phyloP scores from a whole-genome alignment of 768 basidiomycete species.

The Leucosporidium creatinivorum region DNA sequence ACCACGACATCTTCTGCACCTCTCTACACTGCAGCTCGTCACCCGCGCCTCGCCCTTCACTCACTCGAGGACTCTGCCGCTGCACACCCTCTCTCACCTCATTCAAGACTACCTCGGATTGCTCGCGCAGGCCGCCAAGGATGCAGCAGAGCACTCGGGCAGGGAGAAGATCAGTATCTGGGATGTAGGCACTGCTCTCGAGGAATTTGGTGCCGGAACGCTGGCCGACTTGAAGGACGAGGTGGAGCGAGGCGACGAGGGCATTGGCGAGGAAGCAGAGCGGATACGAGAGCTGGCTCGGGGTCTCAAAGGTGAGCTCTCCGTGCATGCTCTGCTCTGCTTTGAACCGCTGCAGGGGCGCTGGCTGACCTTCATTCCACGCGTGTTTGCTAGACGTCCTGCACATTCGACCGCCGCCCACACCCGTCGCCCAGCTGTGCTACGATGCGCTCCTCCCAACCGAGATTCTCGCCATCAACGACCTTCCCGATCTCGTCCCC shows the following conservation, averaged over 20 bases:
- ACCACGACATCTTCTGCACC: constrained; percentile 10
- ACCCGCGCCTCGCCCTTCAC: constrained; percentile 17
- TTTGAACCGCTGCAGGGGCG: neutral
- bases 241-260: constrained; percentile 2
- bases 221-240: constrained; percentile 15
- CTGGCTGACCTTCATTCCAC: neutral
- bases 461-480: constrained; percentile 11
- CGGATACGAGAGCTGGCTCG: constrained; percentile 11
- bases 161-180: constrained; percentile 10
- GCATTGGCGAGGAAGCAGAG: constrained; percentile 15
- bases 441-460: constrained; percentile 6
- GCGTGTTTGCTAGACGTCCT: constrained; percentile 9
- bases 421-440: constrained; percentile 7
- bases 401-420: neutral
- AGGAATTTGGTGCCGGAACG: constrained; percentile 1
- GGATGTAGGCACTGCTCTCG: constrained; percentile 19
- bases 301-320: constrained; percentile 13
- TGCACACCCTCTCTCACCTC: constrained; percentile 30
- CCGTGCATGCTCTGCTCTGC: neutral
- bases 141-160: constrained; percentile 13
- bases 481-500: neutral
- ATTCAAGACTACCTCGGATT: constrained; percentile 18
- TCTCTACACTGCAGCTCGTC: constrained; percentile 24
- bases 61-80: constrained; percentile 6
- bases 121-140: neutral